phyloP scores from a whole-genome alignment of 306 rosid species.

The Lupinus albus region DNA sequence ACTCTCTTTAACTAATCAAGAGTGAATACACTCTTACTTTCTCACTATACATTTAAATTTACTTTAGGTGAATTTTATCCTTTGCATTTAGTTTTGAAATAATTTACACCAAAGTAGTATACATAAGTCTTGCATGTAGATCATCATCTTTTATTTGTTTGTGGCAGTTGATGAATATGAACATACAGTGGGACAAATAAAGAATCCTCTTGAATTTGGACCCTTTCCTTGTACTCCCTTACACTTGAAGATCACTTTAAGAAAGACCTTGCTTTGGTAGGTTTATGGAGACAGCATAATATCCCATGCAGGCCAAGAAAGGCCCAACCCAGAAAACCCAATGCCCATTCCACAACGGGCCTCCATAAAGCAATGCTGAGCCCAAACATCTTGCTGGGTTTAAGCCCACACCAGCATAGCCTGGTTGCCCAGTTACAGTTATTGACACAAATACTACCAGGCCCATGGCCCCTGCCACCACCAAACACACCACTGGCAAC shows the following conservation, averaged over 20 bases:
- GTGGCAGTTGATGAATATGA: neutral
- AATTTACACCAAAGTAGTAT: too few species aligned
- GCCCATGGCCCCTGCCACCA: conserved; percentile 62
- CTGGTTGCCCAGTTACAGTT: conserved; percentile 53
- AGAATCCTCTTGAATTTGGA: neutral
- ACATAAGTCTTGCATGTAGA: too few species aligned
- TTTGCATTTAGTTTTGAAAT: too few species aligned
- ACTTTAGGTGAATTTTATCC: too few species aligned
- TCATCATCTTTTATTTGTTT: neutral
- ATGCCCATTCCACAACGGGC: conserved; percentile 68
- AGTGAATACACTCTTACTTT: too few species aligned
- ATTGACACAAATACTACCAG: conserved; percentile 67
- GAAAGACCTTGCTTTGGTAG: conserved; percentile 51
- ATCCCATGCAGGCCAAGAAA: conserved; percentile 58
- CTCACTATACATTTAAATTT: too few species aligned
- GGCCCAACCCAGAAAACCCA: conserved; percentile 90
- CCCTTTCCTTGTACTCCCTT: neutral
- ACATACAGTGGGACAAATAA: neutral
- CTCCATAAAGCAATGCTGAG: conserved; percentile 61
- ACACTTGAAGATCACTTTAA: neutral
- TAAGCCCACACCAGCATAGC: conserved; percentile 72
- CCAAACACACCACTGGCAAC: conserved; percentile 54
- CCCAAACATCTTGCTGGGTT: conserved; percentile 81
- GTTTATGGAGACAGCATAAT: conserved; percentile 52
- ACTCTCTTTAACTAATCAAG: too few species aligned